Percentiles rank a stretch among this genome's conserved stretches.
These are phyloP conservation scores for Rhodotorula sp. DNA, from an alignment of 1,284 basidiomycete genomes.

Conservation along the genomic window DNA sequence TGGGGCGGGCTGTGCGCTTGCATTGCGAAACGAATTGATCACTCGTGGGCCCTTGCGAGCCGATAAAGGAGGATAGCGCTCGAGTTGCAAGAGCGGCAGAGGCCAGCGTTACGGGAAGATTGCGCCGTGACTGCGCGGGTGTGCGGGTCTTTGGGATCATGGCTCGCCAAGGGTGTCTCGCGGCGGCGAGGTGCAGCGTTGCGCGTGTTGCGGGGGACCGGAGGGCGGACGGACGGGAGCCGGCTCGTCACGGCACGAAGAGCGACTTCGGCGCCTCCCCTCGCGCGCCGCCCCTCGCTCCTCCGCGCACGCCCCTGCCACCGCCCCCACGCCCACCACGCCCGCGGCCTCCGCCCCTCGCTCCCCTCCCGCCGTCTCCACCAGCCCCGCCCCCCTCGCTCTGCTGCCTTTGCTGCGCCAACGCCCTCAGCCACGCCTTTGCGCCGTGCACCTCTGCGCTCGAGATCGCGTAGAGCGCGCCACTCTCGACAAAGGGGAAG, in stretches of 20 bases:
- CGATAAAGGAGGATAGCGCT: too few relatives aligned
- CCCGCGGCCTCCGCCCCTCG: not conserved
- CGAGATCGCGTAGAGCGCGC: constrained; percentile 3
- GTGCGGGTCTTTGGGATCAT: too few relatives aligned
- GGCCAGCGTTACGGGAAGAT: too few relatives aligned
- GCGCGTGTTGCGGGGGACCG: too few relatives aligned
- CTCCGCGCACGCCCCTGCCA: not conserved
- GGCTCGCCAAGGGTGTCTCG: too few relatives aligned
- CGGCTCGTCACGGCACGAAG: constrained; percentile 16
- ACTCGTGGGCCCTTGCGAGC: too few relatives aligned
- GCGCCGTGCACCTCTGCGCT: constrained; percentile 11
- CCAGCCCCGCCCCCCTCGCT: not conserved
- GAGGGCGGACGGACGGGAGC: too few relatives aligned
- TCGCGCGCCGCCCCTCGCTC: not conserved
- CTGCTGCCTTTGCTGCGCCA: constrained; percentile 7
- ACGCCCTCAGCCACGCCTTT: constrained; percentile 8
- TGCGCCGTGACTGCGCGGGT: too few relatives aligned
- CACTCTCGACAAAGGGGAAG: constrained; percentile 12
- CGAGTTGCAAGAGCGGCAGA: too few relatives aligned
- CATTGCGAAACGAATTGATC: too few relatives aligned
- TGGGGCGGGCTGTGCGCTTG: too few relatives aligned
- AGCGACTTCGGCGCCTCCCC: constrained; percentile 1
- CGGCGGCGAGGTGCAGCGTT: too few relatives aligned
- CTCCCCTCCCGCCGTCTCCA: not conserved
- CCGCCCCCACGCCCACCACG: not conserved